phyloP scores from a whole-genome alignment of 768 basidiomycete genomes.

The Macrolepiota albuminosa region DNA sequence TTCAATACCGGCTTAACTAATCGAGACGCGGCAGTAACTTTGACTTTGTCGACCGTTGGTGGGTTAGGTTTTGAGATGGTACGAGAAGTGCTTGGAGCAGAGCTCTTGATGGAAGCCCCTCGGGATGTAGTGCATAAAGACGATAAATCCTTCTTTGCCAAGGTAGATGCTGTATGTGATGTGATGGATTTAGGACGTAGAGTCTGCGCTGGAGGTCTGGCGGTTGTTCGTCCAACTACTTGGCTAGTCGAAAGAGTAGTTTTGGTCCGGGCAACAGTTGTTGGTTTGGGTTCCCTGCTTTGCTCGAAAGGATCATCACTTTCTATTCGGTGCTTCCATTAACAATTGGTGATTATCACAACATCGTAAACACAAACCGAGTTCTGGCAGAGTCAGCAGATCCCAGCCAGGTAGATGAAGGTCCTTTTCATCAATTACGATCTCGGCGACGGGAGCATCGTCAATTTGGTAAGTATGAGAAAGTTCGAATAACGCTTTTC shows the following conservation, averaged over 20 bases:
- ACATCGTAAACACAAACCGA: constrained; percentile 19
- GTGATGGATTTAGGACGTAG: neutral
- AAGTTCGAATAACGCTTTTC: constrained; percentile 28
- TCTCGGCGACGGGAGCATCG: constrained; percentile 25
- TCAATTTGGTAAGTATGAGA: constrained; percentile 29
- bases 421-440: constrained; percentile 22
- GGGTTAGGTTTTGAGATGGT: neutral
- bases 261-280: neutral
- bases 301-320: constrained; percentile 26
- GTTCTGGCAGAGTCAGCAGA: constrained; percentile 22
- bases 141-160: neutral
- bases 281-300: neutral
- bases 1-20: neutral
- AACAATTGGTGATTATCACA: neutral
- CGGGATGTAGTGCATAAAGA: neutral
- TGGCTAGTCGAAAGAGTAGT: neutral
- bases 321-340: constrained; percentile 10
- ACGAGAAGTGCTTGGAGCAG: neutral
- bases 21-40: neutral
- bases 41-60: neutral
- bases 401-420: constrained; percentile 24
- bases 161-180: neutral
- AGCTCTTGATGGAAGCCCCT: neutral
- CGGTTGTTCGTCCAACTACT: neutral
- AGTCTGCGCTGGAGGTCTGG: neutral